Percentiles rank a stretch among this genome's conserved stretches.
Conservation (phyloP, 2,329 filamentous ascomycete species). For the Neonectria faginata region DNA sequence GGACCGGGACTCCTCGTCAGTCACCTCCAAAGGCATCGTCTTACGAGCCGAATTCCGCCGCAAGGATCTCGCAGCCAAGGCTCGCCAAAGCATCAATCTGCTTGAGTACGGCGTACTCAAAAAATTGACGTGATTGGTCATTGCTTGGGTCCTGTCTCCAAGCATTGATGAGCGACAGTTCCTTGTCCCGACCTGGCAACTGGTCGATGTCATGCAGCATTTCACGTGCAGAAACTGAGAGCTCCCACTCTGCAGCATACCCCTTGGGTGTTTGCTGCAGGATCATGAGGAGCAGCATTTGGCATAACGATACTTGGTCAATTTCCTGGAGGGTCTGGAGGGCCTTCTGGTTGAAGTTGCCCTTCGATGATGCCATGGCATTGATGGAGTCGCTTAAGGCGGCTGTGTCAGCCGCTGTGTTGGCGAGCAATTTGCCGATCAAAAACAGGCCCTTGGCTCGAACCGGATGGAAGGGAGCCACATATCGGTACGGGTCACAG, state of each 20-base stretch:
- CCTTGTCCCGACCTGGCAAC: slow-evolving; percentile 58
- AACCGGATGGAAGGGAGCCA: slow-evolving; percentile 62
- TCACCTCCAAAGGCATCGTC: not conserved
- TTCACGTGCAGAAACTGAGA: slow-evolving; percentile 56
- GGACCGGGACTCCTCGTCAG: not conserved
- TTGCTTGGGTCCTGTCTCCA: slow-evolving; percentile 58
- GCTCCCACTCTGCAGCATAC: slow-evolving; percentile 60
- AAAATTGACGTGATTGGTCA: slow-evolving; percentile 58
- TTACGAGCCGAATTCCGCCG: slow-evolving; percentile 52
- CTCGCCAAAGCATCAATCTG: slow-evolving; percentile 60
- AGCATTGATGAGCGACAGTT: slow-evolving; percentile 56
- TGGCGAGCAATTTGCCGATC: slow-evolving; percentile 64
- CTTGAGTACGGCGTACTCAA: slow-evolving; percentile 61
- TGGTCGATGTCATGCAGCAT: slow-evolving; percentile 63
- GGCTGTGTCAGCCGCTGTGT: slow-evolving; percentile 58
- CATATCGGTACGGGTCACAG: slow-evolving; percentile 62
- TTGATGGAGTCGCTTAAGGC: slow-evolving; percentile 44
- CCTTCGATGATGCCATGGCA: slow-evolving; percentile 40
- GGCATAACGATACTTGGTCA: slow-evolving; percentile 66
- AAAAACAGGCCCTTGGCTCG: slow-evolving; percentile 64
- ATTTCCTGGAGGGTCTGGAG: slow-evolving; percentile 54
- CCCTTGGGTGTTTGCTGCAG: slow-evolving; percentile 55
- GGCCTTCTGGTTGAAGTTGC: slow-evolving; percentile 39
- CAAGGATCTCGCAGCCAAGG: slow-evolving; percentile 59
- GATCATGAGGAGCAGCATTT: slow-evolving; percentile 64